Conservation (phyloP, 2,329 filamentous ascomycete genomes). For the Fonsecaea pedrosoi region DNA sequence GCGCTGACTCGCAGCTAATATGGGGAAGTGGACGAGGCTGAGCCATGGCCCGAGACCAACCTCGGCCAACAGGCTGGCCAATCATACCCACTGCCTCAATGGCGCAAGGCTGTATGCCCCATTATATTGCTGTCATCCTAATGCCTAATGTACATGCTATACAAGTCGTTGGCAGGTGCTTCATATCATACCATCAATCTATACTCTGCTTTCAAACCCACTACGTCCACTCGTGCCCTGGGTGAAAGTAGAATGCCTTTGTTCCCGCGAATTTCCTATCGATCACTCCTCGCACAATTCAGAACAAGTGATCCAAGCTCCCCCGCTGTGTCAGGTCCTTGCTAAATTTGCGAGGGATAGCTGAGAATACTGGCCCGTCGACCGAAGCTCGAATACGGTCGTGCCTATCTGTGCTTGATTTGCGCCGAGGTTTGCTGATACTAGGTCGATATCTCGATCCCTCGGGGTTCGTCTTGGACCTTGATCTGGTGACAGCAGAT, state of each 20-base stretch:
- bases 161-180: neutral
- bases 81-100: neutral
- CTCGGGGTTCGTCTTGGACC: constrained; percentile 32
- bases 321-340: constrained; percentile 18
- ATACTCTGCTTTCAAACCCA: neutral
- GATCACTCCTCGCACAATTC: neutral
- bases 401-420: constrained; percentile 21
- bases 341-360: constrained; percentile 19
- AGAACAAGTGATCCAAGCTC: constrained; percentile 31
- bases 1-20: constrained; percentile 8
- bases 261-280: neutral
- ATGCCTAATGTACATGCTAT: neutral
- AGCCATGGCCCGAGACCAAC: constrained; percentile 13
- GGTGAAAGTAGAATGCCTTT: neutral
- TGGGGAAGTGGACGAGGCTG: constrained; percentile 17
- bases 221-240: neutral
- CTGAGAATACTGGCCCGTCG: constrained; percentile 14
- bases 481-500: constrained; percentile 14
- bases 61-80: constrained; percentile 1
- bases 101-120: neutral
- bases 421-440: constrained; percentile 22
- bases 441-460: constrained; percentile 9
- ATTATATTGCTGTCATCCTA: neutral
- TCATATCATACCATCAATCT: neutral
- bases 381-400: constrained; percentile 18